Evolutionary conservation across 805 yeast genomes (phyloP).

Genomic region (Millerozyma miso): DNA sequence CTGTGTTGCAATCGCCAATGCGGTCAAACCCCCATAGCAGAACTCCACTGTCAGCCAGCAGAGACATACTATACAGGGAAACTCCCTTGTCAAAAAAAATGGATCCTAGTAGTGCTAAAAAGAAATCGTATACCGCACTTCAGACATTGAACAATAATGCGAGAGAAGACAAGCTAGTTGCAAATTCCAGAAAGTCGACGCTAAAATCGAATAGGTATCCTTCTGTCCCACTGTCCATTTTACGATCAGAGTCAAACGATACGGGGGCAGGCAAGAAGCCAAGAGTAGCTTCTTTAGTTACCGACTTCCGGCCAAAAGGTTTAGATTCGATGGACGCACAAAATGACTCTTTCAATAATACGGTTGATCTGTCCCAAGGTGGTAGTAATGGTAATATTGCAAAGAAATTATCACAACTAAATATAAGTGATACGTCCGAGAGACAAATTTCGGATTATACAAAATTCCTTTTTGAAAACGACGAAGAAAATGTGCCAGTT

Average conservation of each 20-base stretch:
- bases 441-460: slow-evolving; percentile 27
- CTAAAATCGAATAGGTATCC: slow-evolving; percentile 31
- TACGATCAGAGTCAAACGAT: neutral
- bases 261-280: slow-evolving; percentile 1
- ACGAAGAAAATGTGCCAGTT: slow-evolving; percentile 9
- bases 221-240: slow-evolving; percentile 28
- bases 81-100: neutral
- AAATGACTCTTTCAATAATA: neutral
- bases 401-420: slow-evolving; percentile 11
- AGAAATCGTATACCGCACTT: neutral
- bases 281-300: slow-evolving; percentile 18
- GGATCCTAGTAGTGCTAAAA: neutral
- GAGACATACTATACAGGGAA: neutral
- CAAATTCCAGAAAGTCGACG: slow-evolving; percentile 27
- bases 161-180: slow-evolving; percentile 9
- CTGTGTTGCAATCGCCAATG: neutral
- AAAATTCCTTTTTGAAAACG: slow-evolving; percentile 19
- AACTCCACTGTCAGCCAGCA: neutral
- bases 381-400: neutral
- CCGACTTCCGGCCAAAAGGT: slow-evolving; percentile 15
- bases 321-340: slow-evolving; percentile 6
- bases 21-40: neutral
- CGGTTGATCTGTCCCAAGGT: neutral
- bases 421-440: slow-evolving; percentile 8
- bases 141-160: neutral